These are phyloP conservation scores for Logfia minima DNA, from an alignment of 129 eudicot species.

Conservation along the genomic window DNA sequence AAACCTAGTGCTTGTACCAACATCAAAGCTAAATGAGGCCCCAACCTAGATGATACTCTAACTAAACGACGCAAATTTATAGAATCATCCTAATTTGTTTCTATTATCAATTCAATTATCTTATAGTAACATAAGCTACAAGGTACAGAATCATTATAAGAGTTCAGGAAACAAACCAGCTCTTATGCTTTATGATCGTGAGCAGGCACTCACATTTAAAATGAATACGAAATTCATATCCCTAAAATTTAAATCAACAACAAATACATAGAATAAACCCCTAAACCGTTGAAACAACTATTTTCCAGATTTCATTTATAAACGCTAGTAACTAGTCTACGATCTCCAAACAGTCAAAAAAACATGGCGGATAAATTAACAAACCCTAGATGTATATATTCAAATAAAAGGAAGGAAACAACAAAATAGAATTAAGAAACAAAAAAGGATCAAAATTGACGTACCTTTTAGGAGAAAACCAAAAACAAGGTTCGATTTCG, in stretches of 20 bases:
- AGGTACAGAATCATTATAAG: neutral
- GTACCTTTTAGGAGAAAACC: slow-evolving; percentile 4
- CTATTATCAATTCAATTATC: neutral
- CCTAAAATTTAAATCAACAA: slow-evolving; percentile 8
- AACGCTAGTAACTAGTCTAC: neutral
- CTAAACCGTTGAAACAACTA: neutral
- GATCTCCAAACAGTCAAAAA: neutral
- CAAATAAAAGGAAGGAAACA: neutral
- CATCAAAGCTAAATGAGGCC: neutral
- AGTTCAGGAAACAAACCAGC: neutral
- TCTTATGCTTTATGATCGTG: neutral
- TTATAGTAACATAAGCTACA: neutral
- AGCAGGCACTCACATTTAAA: too few relatives aligned
- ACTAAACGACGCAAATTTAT: neutral
- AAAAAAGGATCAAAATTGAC: slow-evolving; percentile 7
- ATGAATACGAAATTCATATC: neutral
- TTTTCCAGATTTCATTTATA: neutral
- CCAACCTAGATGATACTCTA: neutral
- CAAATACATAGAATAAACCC: slow-evolving; percentile 19
- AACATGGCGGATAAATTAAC: neutral
- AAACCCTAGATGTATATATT: slow-evolving; percentile 20
- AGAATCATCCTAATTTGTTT: neutral
- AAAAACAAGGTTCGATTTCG: slow-evolving; percentile 16
- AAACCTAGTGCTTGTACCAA: neutral
- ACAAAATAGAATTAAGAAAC: neutral